Evolutionary conservation across 257 asterid species (phyloP), one percentile per base, ranked within the genome.

Genomic region (Nicotiana obtusifolia): DNA sequence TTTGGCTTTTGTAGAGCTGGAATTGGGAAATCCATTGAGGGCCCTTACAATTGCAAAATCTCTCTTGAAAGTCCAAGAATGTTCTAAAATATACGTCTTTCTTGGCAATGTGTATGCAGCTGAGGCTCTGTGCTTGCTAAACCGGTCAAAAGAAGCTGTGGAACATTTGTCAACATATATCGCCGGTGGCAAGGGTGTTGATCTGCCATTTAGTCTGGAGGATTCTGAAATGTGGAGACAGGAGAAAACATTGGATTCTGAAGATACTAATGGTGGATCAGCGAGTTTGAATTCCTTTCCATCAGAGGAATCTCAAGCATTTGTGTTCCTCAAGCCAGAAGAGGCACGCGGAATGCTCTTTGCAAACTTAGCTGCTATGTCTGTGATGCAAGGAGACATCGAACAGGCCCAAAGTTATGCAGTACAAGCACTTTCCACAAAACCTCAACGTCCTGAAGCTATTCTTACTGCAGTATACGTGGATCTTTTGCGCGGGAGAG

Each of bases 51-150:
- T 83, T 10, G 94, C 97, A 30, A 91, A 80, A 77, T 84, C 95
- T 81, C 92, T 95, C 19, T 53, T 95, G 84, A 81, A 87, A 82
- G 88, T 89, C 62, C 87, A 90, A 0, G 91, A 86, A 11, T 91
- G 92, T 82, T 90, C 91, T 54, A 89, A 81, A 81, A 86, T 89
- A 78, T 88, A 93, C 76, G 5, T 85, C 19, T 95, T 91, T 76
- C 67, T 93, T 60, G 98, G 97, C 20, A 87, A 88, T 30, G 77
- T 92, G 88, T 93, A 95, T 75, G 94, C 91, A 65, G 92, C 98
- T 17, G 99, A 95, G 84, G 99, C 99, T 81, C 76, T 95, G 47
- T 95, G 98, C 94, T 64, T 88, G 81, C 90, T 95, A 41, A 92
- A 90, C 86, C 90, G 83, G 86, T 90, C 92, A 20, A 84, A 88